Evolutionary conservation across 2,329 filamentous ascomycete genomes (phyloP), one percentile per base, ranked within the genome.

Genomic region (Dactylonectria macrodidyma): DNA sequence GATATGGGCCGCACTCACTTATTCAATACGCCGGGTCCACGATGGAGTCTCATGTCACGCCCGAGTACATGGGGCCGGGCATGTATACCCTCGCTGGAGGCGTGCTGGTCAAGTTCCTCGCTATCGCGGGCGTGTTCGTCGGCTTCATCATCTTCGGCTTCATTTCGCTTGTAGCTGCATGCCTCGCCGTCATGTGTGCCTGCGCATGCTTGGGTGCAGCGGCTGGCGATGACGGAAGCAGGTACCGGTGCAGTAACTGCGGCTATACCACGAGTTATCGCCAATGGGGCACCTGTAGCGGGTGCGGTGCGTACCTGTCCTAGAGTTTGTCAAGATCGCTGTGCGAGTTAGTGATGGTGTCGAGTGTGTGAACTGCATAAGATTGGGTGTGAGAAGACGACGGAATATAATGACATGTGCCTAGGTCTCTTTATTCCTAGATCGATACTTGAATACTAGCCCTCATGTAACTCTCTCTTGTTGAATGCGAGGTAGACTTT

Each of bases 51-150:
- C 48, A 51, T 19, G 55, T 63, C 33, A 41, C 59, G 9, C 57
- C 11, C 2, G 46, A 41, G 7, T 65, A 61, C 47, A 33, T 71
- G 6, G 67, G 69, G 1, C 69, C 69, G 9, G 69, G 67, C 1
- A 69, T 69, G 67, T 71, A 67, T 26, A 68, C 68, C n/a, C 58
- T 71, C 33, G 63, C 3, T 6, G 69, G 61, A 3, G 69, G 69
- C 24, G 69, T 71, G n/a, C n/a, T 65, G 12, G 10, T 71, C 22
- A 71, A 71, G 55, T 68, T 70, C 51, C 58, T 71, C 5, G 69
- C 69, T 11, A 70, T 71, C 26, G 54, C 64, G 3, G 64, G 69
- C 1, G 64, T 71, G 24, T 71, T 71, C 34, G 22, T 71, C 3
- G 65, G 67, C 5, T 68, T 69, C 33, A 46, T 71, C 9, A 24